Evolutionary conservation across 2,329 filamentous ascomycete genomes (phyloP).

Genomic region (Penicillium sp.): DNA sequence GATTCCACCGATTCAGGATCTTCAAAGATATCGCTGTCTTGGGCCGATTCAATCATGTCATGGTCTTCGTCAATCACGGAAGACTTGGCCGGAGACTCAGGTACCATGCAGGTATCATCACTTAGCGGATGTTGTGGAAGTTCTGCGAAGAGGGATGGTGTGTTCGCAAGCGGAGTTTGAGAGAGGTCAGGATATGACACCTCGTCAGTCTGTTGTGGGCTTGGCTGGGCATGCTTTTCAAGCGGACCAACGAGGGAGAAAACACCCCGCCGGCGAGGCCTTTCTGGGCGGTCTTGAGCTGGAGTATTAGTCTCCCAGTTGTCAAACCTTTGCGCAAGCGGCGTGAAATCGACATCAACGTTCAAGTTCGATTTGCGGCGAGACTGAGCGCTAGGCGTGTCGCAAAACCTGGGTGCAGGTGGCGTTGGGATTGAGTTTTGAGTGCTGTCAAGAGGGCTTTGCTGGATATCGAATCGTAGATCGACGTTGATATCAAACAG

Average conservation of each 20-base stretch:
- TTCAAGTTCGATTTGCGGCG: conserved; percentile 16
- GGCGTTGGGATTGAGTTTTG: conserved; percentile 12
- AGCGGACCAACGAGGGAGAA: conserved; percentile 34
- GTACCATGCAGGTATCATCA: conserved; percentile 9
- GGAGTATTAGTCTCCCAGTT: conserved; percentile 60
- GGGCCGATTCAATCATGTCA: conserved; percentile 10
- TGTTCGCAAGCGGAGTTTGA: conserved; percentile 16
- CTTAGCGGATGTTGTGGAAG: conserved; percentile 10
- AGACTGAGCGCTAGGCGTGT: conserved; percentile 12
- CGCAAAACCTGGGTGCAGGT: conserved; percentile 6
- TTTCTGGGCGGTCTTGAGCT: conserved; percentile 30
- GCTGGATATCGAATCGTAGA: conserved; percentile 7
- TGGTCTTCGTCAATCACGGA: conserved; percentile 7
- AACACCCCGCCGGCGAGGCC: conserved; percentile 27
- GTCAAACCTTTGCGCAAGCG: conserved; percentile 56
- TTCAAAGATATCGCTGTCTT: conserved; percentile 20
- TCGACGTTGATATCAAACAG: conserved; percentile 13
- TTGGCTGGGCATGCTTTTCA: conserved; percentile 14
- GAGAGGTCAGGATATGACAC: conserved; percentile 23
- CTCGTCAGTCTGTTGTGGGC: conserved; percentile 6
- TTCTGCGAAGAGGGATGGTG: conserved; percentile 12
- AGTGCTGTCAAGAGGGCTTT: conserved; percentile 11
- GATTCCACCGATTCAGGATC: conserved; percentile 13
- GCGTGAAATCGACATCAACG: conserved; percentile 54
- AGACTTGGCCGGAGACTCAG: conserved; percentile 9